phyloP scores from a whole-genome alignment of 345 rosid species.

The Euclidium syriacum region DNA sequence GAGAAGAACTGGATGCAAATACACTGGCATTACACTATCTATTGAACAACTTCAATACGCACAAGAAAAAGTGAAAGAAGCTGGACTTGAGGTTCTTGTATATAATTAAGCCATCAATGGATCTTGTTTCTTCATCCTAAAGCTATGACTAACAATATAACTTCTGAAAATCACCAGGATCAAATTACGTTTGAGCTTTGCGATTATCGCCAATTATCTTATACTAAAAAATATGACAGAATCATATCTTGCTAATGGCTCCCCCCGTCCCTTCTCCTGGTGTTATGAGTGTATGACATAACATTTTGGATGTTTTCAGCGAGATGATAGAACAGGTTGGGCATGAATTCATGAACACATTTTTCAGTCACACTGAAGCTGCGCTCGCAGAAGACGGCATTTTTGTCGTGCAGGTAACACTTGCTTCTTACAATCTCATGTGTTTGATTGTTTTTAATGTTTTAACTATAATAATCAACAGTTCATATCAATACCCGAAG shows the following conservation, averaged over 20 bases:
- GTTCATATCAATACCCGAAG: constrained; percentile 75
- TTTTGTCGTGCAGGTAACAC: constrained; percentile 59
- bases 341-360: constrained; percentile 72
- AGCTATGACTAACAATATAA: background rate
- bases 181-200: constrained; percentile 50
- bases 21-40: constrained; percentile 68
- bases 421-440: background rate
- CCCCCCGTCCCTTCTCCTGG: background rate
- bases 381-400: constrained; percentile 64
- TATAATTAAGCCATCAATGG: background rate
- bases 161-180: constrained; percentile 35
- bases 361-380: constrained; percentile 60
- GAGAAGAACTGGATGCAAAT: constrained; percentile 62
- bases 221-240: constrained; percentile 50
- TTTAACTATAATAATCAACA: too few species aligned
- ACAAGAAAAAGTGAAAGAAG: constrained; percentile 53
- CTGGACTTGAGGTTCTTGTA: constrained; percentile 79
- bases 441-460: background rate
- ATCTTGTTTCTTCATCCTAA: background rate
- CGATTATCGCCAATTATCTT: constrained; percentile 65
- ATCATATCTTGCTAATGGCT: constrained; percentile 61
- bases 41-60: constrained; percentile 55
- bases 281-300: background rate
- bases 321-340: constrained; percentile 90
- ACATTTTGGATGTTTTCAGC: constrained; percentile 32